Conservation (phyloP, 306 rosid genomes). For the Dryas drummondii region DNA sequence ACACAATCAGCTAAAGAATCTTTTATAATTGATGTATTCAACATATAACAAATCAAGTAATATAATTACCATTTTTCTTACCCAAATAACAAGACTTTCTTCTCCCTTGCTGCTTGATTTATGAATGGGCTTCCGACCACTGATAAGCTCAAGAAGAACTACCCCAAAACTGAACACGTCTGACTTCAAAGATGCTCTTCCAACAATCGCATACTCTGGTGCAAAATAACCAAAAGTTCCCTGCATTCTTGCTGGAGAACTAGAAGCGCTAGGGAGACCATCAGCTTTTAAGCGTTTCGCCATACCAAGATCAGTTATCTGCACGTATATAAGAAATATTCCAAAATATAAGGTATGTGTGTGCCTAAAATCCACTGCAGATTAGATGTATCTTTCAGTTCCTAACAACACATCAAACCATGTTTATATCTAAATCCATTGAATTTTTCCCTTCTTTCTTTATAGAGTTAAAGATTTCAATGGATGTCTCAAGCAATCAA, state of each 20-base stretch:
- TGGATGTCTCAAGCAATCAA: conserved; percentile 23
- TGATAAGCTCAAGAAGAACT: conserved; percentile 95
- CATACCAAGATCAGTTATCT: conserved; percentile 99
- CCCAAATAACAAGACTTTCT: conserved; percentile 99
- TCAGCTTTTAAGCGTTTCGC: conserved; percentile 72
- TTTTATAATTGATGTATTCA: too few species aligned
- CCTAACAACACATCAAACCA: conserved; percentile 10
- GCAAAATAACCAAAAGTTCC: conserved; percentile 99
- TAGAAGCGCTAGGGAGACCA: conserved; percentile 70
- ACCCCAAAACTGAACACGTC: conserved; percentile 98
- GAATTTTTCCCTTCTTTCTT: conserved; percentile 7
- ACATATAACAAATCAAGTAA: neutral
- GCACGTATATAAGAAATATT: conserved; percentile 25
- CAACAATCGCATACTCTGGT: conserved; percentile 91
- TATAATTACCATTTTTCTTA: conserved; percentile 25
- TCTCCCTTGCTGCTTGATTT: conserved; percentile 65
- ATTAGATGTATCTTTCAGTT: neutral
- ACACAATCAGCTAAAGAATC: too few species aligned
- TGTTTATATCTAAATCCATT: neutral
- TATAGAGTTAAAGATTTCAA: neutral
- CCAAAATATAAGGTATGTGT: neutral
- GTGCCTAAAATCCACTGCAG: neutral
- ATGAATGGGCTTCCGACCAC: conserved; percentile 81
- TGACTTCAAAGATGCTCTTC: conserved; percentile 84
- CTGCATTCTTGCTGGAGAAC: conserved; percentile 89